Evolutionary conservation across 805 yeast genomes (phyloP), one percentile per base, ranked within the genome.

Genomic region (Myxozyma vanderwaltii): DNA sequence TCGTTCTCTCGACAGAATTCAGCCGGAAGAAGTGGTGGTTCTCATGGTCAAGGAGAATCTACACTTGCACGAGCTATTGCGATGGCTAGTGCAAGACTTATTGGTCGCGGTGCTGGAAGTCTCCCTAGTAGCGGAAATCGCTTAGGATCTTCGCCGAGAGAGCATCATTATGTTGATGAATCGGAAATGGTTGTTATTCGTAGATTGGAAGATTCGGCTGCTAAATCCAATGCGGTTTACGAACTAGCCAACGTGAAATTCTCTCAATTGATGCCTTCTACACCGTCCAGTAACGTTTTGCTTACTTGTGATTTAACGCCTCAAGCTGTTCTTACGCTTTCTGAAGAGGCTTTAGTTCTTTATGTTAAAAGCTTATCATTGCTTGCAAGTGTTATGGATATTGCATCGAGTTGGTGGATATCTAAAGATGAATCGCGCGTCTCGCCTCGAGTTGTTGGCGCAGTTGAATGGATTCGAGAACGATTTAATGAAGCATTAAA

Each of bases 341-440:
- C 95, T 59, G 91, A 88, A 66, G 98, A 94, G 71, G 95, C 97
- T 1, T 84, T 91, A 21, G 86, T 86, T 0, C 75, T 92, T 56
- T 92, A 91, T 73, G 86, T 91, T 63, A 92, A 91, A 73, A 82
- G 95, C 0, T 78, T 94, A 47, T 84, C 96, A 0, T 75, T 91
- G 15, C 78, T 92, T 52, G 92, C 96, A 0, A 83, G 81, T 61
- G 96, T 96, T 0, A 91, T 92, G 95, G 80, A 83, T 51, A 72
- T 84, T 41, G 96, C 97, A 1, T 84, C 91, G 44, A 85, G 80
- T 13, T 94, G 98, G 97, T 94, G 98, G 98, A 80, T 82, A 61
- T 74, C 54, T 75, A 80, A 71, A 65, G 69, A 71, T 67, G 57
- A 54, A 4, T 40, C 49, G 15, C 68, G 63, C 6, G 72, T 73